These are phyloP conservation scores for Pseudogymnoascus sp. DNA, from an alignment of 2,329 filamentous ascomycete genomes.

Conservation along the genomic window DNA sequence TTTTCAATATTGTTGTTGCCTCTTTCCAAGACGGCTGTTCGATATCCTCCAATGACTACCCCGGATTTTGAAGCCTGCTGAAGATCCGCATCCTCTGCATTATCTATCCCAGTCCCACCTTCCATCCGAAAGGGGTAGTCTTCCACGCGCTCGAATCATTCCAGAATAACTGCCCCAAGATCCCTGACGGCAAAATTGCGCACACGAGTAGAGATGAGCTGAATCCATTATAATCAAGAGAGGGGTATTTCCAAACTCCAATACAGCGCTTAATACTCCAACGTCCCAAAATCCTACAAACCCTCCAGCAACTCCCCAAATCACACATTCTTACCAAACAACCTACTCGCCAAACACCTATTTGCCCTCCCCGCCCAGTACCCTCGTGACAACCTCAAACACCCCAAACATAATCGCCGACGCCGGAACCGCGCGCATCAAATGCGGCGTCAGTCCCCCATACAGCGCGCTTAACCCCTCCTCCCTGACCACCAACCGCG, in stretches of 20 bases:
- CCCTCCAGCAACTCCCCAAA: neutral
- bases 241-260: slow-evolving; percentile 1
- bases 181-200: neutral
- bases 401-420: neutral
- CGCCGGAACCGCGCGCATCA: neutral
- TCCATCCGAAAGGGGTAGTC: neutral
- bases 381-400: neutral
- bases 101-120: neutral
- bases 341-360: neutral
- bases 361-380: neutral
- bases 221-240: neutral
- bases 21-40: neutral
- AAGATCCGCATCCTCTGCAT: neutral
- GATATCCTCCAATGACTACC: neutral
- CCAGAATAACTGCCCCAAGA: neutral
- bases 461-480: neutral
- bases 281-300: neutral
- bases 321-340: neutral
- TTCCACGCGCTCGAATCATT: neutral
- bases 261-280: neutral
- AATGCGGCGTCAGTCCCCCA: neutral
- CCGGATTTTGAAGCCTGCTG: neutral
- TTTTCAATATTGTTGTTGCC: neutral
- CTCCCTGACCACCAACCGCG: neutral
- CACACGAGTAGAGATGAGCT: neutral